Percentiles rank a stretch among this genome's conserved stretches.
Evolutionary conservation across 805 yeast genomes (phyloP).

Genomic region (Starmerella geochares): DNA sequence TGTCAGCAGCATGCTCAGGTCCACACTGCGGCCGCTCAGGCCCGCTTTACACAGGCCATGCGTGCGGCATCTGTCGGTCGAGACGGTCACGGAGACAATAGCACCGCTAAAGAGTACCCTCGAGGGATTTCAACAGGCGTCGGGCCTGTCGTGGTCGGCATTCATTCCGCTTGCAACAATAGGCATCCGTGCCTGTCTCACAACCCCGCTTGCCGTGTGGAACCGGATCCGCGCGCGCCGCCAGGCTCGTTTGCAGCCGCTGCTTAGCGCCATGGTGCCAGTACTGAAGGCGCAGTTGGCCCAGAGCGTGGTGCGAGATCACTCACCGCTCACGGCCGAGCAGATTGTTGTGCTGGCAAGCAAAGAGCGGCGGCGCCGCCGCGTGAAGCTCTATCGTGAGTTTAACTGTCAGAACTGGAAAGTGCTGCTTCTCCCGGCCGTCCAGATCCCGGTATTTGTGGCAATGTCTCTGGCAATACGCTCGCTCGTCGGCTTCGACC

Average conservation of each 20-base stretch:
- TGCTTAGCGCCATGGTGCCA: constrained; percentile 66
- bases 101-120: constrained; percentile 22
- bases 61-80: constrained; percentile 14
- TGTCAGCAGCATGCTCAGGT: constrained; percentile 9
- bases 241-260: constrained; percentile 62
- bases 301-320: constrained; percentile 29
- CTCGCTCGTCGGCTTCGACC: constrained; percentile 51
- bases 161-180: constrained; percentile 67
- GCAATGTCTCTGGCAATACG: constrained; percentile 66
- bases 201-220: constrained; percentile 66
- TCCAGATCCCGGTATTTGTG: constrained; percentile 84
- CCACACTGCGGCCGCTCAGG: neutral
- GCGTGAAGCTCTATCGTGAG: constrained; percentile 55
- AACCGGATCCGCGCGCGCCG: constrained; percentile 60
- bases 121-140: constrained; percentile 22
- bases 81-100: constrained; percentile 15
- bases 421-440: constrained; percentile 52
- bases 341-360: constrained; percentile 65
- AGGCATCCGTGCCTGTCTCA: constrained; percentile 51
- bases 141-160: constrained; percentile 72
- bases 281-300: constrained; percentile 49
- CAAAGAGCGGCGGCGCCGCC: constrained; percentile 69
- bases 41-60: neutral
- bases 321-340: constrained; percentile 51
- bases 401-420: constrained; percentile 73